Evolutionary conservation across 1,284 basidiomycete species (phyloP).

Genomic region (Moesziomyces sp.): DNA sequence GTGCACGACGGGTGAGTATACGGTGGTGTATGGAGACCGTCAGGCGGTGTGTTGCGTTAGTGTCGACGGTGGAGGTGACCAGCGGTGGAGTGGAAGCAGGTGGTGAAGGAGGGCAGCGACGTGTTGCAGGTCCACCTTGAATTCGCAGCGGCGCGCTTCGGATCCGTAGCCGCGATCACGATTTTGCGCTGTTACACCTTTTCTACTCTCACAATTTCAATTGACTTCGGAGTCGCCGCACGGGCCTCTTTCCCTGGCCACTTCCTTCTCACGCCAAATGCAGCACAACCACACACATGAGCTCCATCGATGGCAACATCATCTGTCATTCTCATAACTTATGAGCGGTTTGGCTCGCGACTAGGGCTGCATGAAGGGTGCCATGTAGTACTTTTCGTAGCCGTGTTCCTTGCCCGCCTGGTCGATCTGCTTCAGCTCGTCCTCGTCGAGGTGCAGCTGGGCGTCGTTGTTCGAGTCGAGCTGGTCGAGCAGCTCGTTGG

Average conservation of each 20-base stretch:
- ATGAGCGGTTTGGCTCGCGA: too few species aligned
- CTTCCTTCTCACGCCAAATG: neutral
- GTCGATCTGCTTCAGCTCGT: constrained; percentile 47
- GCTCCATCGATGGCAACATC: too few species aligned
- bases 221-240: neutral
- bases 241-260: neutral
- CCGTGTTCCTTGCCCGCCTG: constrained; percentile 43
- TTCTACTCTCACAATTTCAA: neutral
- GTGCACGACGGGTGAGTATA: too few species aligned
- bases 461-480: constrained; percentile 38
- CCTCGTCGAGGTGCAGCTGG: constrained; percentile 25
- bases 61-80: constrained; percentile 1
- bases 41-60: too few species aligned
- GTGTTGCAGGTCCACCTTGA: constrained; percentile 9
- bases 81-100: neutral
- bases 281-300: too few species aligned
- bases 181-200: constrained; percentile 15
- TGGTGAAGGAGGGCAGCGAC: neutral
- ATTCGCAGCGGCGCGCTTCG: constrained; percentile 26
- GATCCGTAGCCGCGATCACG: constrained; percentile 34
- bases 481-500: constrained; percentile 43
- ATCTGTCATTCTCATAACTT: too few species aligned
- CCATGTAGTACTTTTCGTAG: constrained; percentile 48
- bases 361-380: constrained; percentile 29
- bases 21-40: too few species aligned